These are phyloP conservation scores for Vickermania spadyakhi DNA, from an alignment of 208 protist species.

Conservation along the genomic window DNA sequence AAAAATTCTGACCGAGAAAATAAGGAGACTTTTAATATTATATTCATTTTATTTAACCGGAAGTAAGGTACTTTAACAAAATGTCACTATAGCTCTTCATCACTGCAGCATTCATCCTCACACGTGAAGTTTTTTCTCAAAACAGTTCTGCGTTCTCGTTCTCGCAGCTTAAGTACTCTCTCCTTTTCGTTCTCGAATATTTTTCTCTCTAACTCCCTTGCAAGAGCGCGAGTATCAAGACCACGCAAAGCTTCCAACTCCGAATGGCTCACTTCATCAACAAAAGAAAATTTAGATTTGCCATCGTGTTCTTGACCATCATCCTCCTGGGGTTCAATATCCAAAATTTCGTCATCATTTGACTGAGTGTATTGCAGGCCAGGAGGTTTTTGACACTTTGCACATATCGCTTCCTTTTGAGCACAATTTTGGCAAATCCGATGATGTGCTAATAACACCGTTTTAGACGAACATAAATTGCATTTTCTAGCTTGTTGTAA, in stretches of 20 bases:
- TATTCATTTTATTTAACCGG: not conserved
- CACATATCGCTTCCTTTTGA: slow-evolving; percentile 24
- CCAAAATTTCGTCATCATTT: slow-evolving; percentile 1
- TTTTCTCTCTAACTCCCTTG: slow-evolving; percentile 13
- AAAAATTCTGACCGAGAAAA: not conserved
- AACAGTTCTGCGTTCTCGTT: slow-evolving; percentile 2
- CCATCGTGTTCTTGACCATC: slow-evolving; percentile 4
- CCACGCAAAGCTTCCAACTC: slow-evolving; percentile 33
- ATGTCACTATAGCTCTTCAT: not conserved
- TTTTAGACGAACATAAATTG: slow-evolving; percentile 55
- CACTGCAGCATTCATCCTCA: not conserved
- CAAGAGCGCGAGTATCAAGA: slow-evolving; percentile 44
- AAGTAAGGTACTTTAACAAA: not conserved
- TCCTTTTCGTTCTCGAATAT: slow-evolving; percentile 21
- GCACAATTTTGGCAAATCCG: slow-evolving; percentile 76
- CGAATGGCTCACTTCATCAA: slow-evolving; percentile 33
- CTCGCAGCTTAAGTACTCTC: slow-evolving; percentile 7
- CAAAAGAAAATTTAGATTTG: slow-evolving; percentile 39
- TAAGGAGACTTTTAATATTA: not conserved
- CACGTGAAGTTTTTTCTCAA: not conserved
- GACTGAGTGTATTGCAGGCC: not conserved
- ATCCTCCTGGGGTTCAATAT: slow-evolving; percentile 9
- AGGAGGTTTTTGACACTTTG: slow-evolving; percentile 78
- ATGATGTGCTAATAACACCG: slow-evolving; percentile 58
- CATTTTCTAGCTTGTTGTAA: slow-evolving; percentile 49